Evolutionary conservation across 2,329 filamentous ascomycete genomes (phyloP).

Genomic region (Blastomyces gilchristii): DNA sequence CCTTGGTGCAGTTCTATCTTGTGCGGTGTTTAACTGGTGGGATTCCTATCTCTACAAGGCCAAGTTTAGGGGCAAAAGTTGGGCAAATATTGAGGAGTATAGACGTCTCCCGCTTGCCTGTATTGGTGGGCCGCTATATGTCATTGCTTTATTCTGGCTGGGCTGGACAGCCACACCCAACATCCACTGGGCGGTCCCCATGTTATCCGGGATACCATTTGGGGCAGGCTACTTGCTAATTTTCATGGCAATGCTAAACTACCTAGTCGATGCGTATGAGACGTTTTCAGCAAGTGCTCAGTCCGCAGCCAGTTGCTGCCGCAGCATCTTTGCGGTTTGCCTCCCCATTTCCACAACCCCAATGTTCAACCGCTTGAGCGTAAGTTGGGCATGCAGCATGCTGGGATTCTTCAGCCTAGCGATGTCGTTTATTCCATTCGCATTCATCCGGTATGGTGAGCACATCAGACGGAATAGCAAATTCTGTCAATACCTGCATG

Average conservation of each 20-base stretch:
- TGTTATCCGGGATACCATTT: conserved; percentile 53
- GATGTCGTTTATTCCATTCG: conserved; percentile 34
- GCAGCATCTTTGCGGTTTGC: conserved; percentile 45
- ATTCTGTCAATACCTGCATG: conserved; percentile 32
- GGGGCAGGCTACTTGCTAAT: conserved; percentile 53
- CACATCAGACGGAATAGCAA: conserved; percentile 32
- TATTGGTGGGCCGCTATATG: conserved; percentile 55
- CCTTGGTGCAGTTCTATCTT: conserved; percentile 49
- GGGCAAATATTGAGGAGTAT: conserved; percentile 45
- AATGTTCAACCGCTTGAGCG: conserved; percentile 35
- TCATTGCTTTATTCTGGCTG: conserved; percentile 25
- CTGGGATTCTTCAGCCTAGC: conserved; percentile 32
- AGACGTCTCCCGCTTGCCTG: conserved; percentile 62
- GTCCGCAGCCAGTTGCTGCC: conserved; percentile 43
- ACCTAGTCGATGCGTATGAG: conserved; percentile 57
- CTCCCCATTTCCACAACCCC: conserved; percentile 45
- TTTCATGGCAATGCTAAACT: conserved; percentile 57
- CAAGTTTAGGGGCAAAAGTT: conserved; percentile 40
- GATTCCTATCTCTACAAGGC: conserved; percentile 51
- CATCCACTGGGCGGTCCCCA: conserved; percentile 38
- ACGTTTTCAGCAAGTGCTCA: conserved; percentile 52
- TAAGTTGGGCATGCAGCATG: conserved; percentile 35
- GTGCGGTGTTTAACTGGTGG: conserved; percentile 56
- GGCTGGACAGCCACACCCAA: conserved; percentile 26
- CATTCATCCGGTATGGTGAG: conserved; percentile 34